These are phyloP conservation scores for Sistotremastrum niveocremeum DNA, from an alignment of 768 basidiomycete species.

Conservation along the genomic window DNA sequence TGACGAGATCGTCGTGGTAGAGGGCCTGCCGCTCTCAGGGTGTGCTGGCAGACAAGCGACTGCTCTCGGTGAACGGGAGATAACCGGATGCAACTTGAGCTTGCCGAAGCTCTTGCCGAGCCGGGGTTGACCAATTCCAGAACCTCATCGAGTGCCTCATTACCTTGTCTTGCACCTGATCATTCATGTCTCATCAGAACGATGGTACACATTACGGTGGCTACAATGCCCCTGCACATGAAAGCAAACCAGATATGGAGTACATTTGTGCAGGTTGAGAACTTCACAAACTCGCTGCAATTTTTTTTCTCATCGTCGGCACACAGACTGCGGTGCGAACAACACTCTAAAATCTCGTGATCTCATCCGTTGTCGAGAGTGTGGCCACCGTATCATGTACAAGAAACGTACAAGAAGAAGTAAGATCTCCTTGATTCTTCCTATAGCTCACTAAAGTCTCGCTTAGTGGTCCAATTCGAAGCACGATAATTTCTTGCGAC, in stretches of 20 bases:
- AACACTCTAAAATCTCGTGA: constrained; percentile 86
- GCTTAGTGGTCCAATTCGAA: constrained; percentile 70
- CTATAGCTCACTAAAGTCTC: neutral
- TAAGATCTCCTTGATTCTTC: constrained; percentile 25
- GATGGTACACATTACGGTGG: too few relatives aligned
- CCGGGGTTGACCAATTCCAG: too few relatives aligned
- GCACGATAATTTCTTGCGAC: constrained; percentile 37
- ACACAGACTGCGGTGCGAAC: constrained; percentile 77
- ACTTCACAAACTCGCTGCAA: constrained; percentile 7
- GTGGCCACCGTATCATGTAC: constrained; percentile 98
- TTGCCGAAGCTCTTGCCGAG: too few relatives aligned
- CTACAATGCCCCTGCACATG: constrained; percentile 4
- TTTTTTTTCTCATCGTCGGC: neutral
- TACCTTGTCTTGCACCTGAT: too few relatives aligned
- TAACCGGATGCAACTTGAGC: too few relatives aligned
- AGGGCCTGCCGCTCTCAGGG: too few relatives aligned
- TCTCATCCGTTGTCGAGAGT: constrained; percentile 90
- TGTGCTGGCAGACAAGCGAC: too few relatives aligned
- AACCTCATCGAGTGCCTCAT: too few relatives aligned
- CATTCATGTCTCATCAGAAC: too few relatives aligned
- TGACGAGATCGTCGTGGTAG: too few relatives aligned
- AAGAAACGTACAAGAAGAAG: constrained; percentile 92
- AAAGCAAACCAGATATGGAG: constrained; percentile 54
- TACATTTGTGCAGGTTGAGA: constrained; percentile 69
- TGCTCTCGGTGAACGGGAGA: too few relatives aligned